Conservation (phyloP, 2,329 filamentous ascomycete species). For the Diaporthe ampelina region DNA sequence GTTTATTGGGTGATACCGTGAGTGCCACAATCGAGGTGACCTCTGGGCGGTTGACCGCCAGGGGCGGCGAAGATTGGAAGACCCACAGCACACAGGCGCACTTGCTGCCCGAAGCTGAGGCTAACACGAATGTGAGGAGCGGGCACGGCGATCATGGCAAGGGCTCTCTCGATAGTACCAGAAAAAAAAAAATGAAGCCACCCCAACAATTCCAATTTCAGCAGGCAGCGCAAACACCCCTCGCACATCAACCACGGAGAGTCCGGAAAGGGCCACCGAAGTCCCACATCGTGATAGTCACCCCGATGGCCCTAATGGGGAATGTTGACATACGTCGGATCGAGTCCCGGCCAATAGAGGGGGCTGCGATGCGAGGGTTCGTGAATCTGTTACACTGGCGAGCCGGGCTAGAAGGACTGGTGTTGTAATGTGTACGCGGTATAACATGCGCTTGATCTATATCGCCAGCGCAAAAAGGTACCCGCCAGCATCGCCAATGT, state of each 20-base stretch:
- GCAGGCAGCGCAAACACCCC: neutral
- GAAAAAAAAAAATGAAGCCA: neutral
- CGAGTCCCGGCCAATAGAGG: neutral
- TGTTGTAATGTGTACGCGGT: slow-evolving; percentile 9
- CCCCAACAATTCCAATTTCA: neutral
- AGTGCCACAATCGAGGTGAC: slow-evolving; percentile 17
- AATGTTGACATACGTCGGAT: slow-evolving; percentile 15
- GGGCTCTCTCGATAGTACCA: neutral
- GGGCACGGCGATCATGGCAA: slow-evolving; percentile 19
- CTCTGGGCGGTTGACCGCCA: neutral
- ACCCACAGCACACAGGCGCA: slow-evolving; percentile 28
- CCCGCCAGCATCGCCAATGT: neutral
- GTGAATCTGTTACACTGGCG: slow-evolving; percentile 29
- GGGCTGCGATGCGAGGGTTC: neutral
- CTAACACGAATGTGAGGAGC: slow-evolving; percentile 7
- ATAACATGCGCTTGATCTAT: slow-evolving; percentile 18
- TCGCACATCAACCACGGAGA: neutral
- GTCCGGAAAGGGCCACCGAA: slow-evolving; percentile 27
- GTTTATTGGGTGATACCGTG: slow-evolving; percentile 14
- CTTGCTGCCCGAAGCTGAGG: slow-evolving; percentile 24
- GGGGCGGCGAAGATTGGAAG: slow-evolving; percentile 12
- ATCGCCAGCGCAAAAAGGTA: neutral
- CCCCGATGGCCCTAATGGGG: neutral
- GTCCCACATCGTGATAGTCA: slow-evolving; percentile 22
- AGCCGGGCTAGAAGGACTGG: neutral